phyloP scores from a whole-genome alignment of 2,329 filamentous ascomycete genomes.

The Tolypocladium tropicale region DNA sequence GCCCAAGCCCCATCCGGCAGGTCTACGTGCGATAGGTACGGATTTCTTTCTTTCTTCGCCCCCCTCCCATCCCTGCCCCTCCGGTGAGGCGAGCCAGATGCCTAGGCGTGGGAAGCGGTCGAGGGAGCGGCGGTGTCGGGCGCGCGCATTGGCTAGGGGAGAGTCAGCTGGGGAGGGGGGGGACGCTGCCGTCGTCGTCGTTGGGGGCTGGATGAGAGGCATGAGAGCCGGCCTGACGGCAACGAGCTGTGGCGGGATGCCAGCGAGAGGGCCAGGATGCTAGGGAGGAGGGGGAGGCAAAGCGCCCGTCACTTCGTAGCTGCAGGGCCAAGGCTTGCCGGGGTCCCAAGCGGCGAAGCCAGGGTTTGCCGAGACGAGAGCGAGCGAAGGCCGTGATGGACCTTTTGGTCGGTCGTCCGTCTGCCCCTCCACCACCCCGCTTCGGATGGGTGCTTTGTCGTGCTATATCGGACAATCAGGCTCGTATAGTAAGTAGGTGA shows the following conservation, averaged over 20 bases:
- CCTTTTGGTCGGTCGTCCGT: not conserved
- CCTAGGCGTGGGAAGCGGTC: not conserved
- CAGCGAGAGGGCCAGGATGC: too few species aligned
- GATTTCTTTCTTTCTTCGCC: not conserved
- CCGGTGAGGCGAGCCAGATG: not conserved
- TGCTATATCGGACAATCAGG: not conserved
- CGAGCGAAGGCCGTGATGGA: not conserved
- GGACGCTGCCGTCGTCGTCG: not conserved
- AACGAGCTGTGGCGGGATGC: too few species aligned
- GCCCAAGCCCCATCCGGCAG: not conserved
- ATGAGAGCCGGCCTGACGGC: too few species aligned
- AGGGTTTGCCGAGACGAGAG: not conserved
- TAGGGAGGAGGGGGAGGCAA: not conserved
- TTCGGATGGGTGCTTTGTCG: not conserved
- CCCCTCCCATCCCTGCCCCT: too few species aligned
- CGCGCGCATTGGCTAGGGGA: not conserved
- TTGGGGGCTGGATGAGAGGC: not conserved
- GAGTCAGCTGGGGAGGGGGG: not conserved
- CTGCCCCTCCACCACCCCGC: not conserved
- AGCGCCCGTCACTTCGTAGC: not conserved
- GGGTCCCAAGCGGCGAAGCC: too few species aligned
- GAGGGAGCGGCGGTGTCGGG: not conserved
- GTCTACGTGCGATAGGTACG: not conserved
- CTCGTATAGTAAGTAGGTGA: not conserved
- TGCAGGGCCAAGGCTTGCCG: not conserved